phyloP scores from a whole-genome alignment of 805 yeast genomes.

The Blastobotrys peoriensis region DNA sequence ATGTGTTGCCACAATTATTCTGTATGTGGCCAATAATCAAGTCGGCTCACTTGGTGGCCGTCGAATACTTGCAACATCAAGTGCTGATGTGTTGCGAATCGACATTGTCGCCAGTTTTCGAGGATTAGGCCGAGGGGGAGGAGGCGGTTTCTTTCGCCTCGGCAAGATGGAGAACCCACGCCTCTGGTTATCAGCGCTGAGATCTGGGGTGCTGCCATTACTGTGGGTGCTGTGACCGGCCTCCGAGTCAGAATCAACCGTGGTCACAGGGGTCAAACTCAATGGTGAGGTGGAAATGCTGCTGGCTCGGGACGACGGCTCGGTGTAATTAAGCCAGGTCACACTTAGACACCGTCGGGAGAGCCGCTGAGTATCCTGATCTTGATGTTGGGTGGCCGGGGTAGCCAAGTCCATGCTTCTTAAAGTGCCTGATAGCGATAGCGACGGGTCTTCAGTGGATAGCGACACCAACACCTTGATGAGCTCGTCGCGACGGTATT shows the following conservation, averaged over 20 bases:
- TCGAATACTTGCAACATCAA: neutral
- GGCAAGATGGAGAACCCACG: neutral
- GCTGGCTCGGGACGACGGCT: slow-evolving; percentile 5
- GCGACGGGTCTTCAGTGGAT: slow-evolving; percentile 10
- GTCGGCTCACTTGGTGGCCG: too few relatives aligned
- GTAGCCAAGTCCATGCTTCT: neutral
- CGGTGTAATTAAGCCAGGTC: slow-evolving; percentile 19
- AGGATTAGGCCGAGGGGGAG: slow-evolving; percentile 10
- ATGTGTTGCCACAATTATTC: too few relatives aligned
- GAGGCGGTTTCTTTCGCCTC: neutral
- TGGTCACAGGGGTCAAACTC: too few relatives aligned
- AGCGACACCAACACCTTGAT: slow-evolving; percentile 46
- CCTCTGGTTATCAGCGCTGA: too few relatives aligned
- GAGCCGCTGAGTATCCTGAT: slow-evolving; percentile 20
- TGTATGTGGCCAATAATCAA: too few relatives aligned
- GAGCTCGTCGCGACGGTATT: slow-evolving; percentile 55
- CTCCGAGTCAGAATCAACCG: too few relatives aligned
- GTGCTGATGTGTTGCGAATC: slow-evolving; percentile 6
- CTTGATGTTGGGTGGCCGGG: too few relatives aligned
- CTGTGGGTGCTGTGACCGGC: too few relatives aligned
- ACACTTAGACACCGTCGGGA: slow-evolving; percentile 24
- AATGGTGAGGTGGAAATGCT: slow-evolving; percentile 3
- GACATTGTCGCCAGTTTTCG: slow-evolving; percentile 11
- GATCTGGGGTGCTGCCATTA: too few relatives aligned
- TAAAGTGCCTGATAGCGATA: slow-evolving; percentile 5